Conservation (phyloP, 208 protist species). For the Trypanosomatidae sp. region DNA sequence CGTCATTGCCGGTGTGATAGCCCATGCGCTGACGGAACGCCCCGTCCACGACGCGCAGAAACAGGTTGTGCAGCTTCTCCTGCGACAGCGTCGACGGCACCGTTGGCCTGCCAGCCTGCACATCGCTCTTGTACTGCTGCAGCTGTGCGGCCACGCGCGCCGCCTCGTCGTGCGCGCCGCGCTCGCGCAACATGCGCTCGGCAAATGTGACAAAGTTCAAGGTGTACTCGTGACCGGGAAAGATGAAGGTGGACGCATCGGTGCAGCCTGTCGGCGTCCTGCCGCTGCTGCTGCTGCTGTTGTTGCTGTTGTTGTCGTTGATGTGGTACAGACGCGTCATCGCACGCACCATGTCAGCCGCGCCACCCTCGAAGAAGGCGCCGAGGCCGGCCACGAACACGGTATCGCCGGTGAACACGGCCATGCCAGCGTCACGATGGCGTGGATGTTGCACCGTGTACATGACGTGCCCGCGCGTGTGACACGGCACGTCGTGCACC, state of each 20-base stretch:
- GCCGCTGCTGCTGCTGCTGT: neutral
- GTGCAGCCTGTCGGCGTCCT: too few relatives aligned
- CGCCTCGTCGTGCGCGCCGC: constrained; percentile 2
- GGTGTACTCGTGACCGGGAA: constrained; percentile 88
- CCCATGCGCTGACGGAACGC: constrained; percentile 25
- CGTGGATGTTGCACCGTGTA: constrained; percentile 30
- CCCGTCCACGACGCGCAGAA: constrained; percentile 64
- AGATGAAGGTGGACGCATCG: constrained; percentile 51
- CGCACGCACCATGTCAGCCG: constrained; percentile 56
- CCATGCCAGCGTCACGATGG: constrained; percentile 18
- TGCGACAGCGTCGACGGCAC: constrained; percentile 69
- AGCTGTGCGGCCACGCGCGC: constrained; percentile 30
- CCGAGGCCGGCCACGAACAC: constrained; percentile 90
- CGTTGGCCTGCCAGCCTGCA: constrained; percentile 31
- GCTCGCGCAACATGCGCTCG: constrained; percentile 6
- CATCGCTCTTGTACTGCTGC: constrained; percentile 19
- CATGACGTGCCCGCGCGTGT: constrained; percentile 80
- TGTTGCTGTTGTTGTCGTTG: constrained; percentile 14
- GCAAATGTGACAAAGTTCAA: constrained; percentile 65
- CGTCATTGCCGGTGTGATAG: too few relatives aligned
- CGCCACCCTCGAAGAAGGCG: constrained; percentile 88
- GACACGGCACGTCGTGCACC: constrained; percentile 75
- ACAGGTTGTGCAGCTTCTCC: constrained; percentile 79
- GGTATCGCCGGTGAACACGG: constrained; percentile 92
- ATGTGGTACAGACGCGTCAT: constrained; percentile 49